Evolutionary conservation across 1,139 yeast genomes (phyloP), one percentile per base, ranked within the genome.

Genomic region (Dujonia santamariae): DNA sequence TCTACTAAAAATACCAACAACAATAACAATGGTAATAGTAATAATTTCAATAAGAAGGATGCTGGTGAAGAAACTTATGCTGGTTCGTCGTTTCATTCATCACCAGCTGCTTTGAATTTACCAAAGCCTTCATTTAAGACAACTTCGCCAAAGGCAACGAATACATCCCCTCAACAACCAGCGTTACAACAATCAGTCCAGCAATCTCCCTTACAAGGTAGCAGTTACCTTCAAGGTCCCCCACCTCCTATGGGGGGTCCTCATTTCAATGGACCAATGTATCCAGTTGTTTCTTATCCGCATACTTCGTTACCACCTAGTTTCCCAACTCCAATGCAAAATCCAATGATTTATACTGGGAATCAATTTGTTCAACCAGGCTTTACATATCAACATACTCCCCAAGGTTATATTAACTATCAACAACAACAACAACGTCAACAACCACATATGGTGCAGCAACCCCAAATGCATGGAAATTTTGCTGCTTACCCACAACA

Each of bases 41-140:
- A 46, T 25, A 47, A 44, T 43, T 19, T 37, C 18, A 32, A 32
- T 28, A 36, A 32, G 37, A 41, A 32, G 33, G 22, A 11, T 20
- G 30, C 39, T 9, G 30, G 21, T 19, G 67, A 54, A 45, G 66
- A 63, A 24, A 63, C 63, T 22, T 75, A 74, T 52, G 81, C 81
- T 35, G 81, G 81, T 13, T 70, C 80, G 27, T 71, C 80, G 26
- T 75, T 75, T 48, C 77, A 72, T 51, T 69, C 76, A 16, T 72
- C 79, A 14, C 81, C 81, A 1, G 75, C 75, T 28, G 80, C 80
- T 3, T 56, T 74, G 42, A 70, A 73, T 25, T 63, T 75, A 41
- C 80, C 80, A 20, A 75, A 74, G 44, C 81, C 81, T 6, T 64
- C 77, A 3, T 75, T 75, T 48, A 62, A 57, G 41, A 19, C 32